phyloP scores from a whole-genome alignment of 345 rosid species.

The Hevea brasiliensis region DNA sequence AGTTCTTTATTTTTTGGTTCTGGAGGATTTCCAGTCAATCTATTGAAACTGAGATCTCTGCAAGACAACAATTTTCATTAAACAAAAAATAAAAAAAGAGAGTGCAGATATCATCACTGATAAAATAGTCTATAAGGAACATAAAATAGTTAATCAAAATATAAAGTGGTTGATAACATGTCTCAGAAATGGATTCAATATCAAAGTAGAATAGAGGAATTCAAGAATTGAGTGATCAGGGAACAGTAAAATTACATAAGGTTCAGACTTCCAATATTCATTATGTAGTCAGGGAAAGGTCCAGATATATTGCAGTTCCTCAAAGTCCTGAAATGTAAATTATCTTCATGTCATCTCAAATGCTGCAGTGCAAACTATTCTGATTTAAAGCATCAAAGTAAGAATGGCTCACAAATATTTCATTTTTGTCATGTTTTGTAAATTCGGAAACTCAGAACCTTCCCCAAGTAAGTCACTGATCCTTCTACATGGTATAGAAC shows the following conservation, averaged over 20 bases:
- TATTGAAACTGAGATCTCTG: too few species aligned
- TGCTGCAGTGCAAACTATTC: not conserved
- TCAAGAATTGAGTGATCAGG: not conserved
- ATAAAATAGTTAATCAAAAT: too few species aligned
- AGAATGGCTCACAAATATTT: conserved; percentile 10
- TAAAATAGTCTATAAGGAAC: too few species aligned
- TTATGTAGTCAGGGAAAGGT: not conserved
- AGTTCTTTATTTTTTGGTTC: too few species aligned
- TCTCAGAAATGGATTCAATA: too few species aligned
- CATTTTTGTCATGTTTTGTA: not conserved
- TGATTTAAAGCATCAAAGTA: not conserved
- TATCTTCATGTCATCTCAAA: not conserved
- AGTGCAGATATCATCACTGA: too few species aligned
- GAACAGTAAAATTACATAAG: conserved; percentile 2
- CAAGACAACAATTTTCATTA: too few species aligned
- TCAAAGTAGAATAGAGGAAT: not conserved
- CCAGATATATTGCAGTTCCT: conserved; percentile 21
- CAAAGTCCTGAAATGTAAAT: conserved; percentile 19
- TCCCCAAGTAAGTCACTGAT: conserved; percentile 18
- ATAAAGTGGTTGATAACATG: too few species aligned
- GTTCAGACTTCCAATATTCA: not conserved
- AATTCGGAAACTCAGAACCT: conserved; percentile 13
- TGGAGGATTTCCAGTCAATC: too few species aligned
- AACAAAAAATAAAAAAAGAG: too few species aligned
- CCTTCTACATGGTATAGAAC: conserved; percentile 15